Conservation (phyloP, 805 yeast genomes). For the Suhomyces emberorum region DNA sequence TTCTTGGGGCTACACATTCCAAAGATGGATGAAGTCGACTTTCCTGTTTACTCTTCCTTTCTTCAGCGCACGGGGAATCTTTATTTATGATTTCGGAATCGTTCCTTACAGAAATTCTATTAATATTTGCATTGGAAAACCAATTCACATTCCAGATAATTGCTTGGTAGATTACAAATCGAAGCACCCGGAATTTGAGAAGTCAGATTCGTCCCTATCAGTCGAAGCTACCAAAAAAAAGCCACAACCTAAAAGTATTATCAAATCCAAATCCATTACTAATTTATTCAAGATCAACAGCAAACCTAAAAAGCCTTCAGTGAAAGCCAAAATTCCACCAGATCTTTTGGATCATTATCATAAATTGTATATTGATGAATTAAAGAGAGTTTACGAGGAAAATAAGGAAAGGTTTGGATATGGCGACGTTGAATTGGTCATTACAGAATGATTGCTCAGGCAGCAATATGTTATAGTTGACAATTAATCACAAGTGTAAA, state of each 20-base stretch:
- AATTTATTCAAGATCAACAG: conserved; percentile 25
- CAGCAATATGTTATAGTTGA: too few relatives aligned
- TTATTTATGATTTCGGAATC: conserved; percentile 88
- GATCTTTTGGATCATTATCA: conserved; percentile 66
- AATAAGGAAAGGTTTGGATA: conserved; percentile 56
- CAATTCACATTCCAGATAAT: conserved; percentile 54
- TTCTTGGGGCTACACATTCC: conserved; percentile 52
- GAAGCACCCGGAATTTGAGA: conserved; percentile 30
- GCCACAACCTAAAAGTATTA: conserved; percentile 32
- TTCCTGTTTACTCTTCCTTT: conserved; percentile 88
- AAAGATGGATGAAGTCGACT: conserved; percentile 64
- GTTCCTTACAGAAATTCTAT: conserved; percentile 83
- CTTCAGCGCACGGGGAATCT: conserved; percentile 87
- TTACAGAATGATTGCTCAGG: conserved; percentile 42
- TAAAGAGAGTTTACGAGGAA: conserved; percentile 61
- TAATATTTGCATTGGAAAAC: conserved; percentile 69
- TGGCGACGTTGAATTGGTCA: conserved; percentile 46
- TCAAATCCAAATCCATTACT: conserved; percentile 23
- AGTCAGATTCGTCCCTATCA: background rate
- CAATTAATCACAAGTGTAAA: too few relatives aligned
- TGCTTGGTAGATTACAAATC: conserved; percentile 28
- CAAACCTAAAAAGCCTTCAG: conserved; percentile 12
- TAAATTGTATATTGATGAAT: conserved; percentile 59
- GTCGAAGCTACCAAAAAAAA: conserved; percentile 22
- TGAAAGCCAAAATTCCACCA: conserved; percentile 32